A percentile compares a stretch with the other conserved stretches of the same genome.
Evolutionary conservation across 2,329 filamentous ascomycete genomes (phyloP).

Genomic region (Beauveria scarabaeidicola): DNA sequence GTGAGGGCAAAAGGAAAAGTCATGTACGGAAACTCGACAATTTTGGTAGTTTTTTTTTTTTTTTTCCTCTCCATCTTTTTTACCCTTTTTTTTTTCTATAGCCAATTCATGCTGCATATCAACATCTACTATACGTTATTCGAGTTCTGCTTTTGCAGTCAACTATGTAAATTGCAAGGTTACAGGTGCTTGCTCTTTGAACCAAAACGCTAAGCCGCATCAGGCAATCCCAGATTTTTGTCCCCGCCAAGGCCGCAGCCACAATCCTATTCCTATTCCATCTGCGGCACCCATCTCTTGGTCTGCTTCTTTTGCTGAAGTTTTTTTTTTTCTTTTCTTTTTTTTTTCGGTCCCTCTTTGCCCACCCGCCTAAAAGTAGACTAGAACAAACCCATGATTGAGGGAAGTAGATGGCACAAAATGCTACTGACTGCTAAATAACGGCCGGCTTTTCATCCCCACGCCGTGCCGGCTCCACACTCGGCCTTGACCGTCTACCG

Average conservation of each 20-base stretch:
- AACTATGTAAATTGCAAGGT: too few species aligned
- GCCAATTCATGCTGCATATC: too few species aligned
- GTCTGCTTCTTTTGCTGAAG: background rate
- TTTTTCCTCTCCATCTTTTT: too few species aligned
- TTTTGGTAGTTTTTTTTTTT: too few species aligned
- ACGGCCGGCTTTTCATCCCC: slow-evolving; percentile 8
- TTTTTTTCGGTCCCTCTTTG: background rate
- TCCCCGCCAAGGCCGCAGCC: slow-evolving; percentile 6
- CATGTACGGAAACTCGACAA: too few species aligned
- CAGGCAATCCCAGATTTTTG: background rate
- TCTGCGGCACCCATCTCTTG: background rate
- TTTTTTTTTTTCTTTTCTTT: background rate
- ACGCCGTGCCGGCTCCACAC: slow-evolving; percentile 6
- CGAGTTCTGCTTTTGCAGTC: too few species aligned
- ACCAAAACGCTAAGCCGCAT: background rate
- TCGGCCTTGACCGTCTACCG: slow-evolving; percentile 8
- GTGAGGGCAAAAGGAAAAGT: too few species aligned
- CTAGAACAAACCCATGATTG: too few species aligned
- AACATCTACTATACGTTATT: too few species aligned
- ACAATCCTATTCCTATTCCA: background rate
- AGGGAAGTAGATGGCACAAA: background rate
- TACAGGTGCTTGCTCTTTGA: too few species aligned
- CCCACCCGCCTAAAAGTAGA: background rate
- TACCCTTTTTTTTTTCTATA: too few species aligned
- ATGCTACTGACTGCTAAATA: background rate